Evolutionary conservation across 257 asterid species (phyloP).

Genomic region (Solanum sitiens): DNA sequence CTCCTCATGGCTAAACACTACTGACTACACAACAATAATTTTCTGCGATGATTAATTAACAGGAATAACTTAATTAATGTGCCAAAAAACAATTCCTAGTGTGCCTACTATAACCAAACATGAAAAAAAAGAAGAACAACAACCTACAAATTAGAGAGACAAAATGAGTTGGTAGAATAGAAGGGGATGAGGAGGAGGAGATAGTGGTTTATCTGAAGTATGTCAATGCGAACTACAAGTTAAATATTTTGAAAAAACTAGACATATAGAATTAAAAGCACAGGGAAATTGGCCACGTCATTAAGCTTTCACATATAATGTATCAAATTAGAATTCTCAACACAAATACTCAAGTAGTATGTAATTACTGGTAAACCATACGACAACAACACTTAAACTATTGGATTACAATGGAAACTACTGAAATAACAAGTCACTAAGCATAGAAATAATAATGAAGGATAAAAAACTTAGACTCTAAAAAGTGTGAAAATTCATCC

Average conservation of each 20-base stretch:
- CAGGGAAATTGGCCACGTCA: neutral
- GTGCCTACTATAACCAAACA: neutral
- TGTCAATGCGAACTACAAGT: accelerated
- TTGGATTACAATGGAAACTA: neutral
- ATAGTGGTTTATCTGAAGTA: too few relatives aligned
- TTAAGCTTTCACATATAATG: neutral
- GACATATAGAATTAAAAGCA: too few relatives aligned
- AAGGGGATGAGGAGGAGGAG: neutral
- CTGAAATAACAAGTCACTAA: neutral
- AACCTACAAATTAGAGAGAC: neutral
- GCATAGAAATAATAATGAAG: neutral
- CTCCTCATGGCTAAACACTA: too few relatives aligned
- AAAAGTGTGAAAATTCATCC: neutral
- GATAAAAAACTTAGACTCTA: neutral
- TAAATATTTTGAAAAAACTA: too few relatives aligned
- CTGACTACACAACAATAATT: neutral
- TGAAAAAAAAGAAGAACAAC: neutral
- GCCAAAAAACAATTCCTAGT: neutral
- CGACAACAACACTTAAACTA: neutral
- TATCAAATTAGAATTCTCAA: neutral
- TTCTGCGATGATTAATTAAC: too few relatives aligned
- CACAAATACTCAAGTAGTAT: neutral
- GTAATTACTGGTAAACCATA: neutral
- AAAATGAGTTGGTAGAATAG: neutral
- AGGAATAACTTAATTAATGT: neutral